Evolutionary conservation across 2,329 filamentous ascomycete genomes (phyloP), one percentile per base, ranked within the genome.

Genomic region (Simplicillium aogashimaense): DNA sequence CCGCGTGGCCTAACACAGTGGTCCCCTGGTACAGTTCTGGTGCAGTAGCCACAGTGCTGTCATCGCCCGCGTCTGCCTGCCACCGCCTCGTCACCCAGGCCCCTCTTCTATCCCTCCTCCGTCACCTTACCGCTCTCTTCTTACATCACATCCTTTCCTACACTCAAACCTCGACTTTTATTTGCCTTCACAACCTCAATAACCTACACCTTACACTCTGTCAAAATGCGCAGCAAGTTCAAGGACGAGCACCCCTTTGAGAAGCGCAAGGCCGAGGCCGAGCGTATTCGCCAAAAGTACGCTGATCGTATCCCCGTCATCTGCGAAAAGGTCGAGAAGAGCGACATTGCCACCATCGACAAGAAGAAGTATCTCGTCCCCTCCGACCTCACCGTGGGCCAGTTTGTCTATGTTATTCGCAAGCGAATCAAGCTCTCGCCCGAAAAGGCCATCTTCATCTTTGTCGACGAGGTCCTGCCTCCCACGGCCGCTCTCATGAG

Each of bases 171-270:
- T 30, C 37, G 14, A 10, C 36, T 5, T 15, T 28, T 30, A 28
- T 18, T 34, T 8, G 16, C 15, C 20, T 28, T 7, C 15, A 32
- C 16, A 18, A 31, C n/a, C 33, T 15, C 30, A 29, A 41, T 39
- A 48, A 43, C n/a, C n/a, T n/a, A n/a, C n/a, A n/a, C n/a, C n/a
- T 25, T 25, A 39, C 47, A 54, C 54, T 52, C 61, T 61, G 59
- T 60, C 74, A 86, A 60, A 53, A 95, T 95, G 88, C 85, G 89
- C 63, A 94, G 87, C 76, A 97, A 97, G 81, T 98, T 98, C 70
- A 98, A 98, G 88, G 92, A 98, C 82, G 92, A 97, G 80, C 92
- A 97, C 67, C 88, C 87, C 56, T 97, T 97, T 65, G 92, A 97
- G 83, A 98, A 98, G 86, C 88, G 92, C 73, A 95, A 97, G 86